Conservation (phyloP, 257 asterid species). For the Solanum chmielewskii region DNA sequence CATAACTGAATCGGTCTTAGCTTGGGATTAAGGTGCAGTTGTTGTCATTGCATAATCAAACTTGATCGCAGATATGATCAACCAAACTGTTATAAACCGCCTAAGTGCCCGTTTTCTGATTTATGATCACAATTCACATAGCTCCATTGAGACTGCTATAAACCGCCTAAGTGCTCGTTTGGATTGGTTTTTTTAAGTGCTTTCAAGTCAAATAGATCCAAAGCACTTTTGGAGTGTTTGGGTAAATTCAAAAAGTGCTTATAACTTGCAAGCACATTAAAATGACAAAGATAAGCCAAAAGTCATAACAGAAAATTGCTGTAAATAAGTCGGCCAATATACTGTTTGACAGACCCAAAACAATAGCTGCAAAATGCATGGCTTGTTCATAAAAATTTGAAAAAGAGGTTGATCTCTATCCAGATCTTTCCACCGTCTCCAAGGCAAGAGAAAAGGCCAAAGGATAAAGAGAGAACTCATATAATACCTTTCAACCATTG, state of each 20-base stretch:
- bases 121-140: not conserved
- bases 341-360: not conserved
- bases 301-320: not conserved
- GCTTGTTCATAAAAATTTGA: not conserved
- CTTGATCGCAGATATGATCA: not conserved
- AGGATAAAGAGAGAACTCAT: not conserved
- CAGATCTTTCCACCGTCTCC: not conserved
- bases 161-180: not conserved
- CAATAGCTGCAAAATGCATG: not conserved
- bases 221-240: not conserved
- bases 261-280: not conserved
- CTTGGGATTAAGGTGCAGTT: not conserved
- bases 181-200: not conserved
- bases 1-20: not conserved
- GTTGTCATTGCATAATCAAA: not conserved
- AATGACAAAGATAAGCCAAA: not conserved
- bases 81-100: not conserved
- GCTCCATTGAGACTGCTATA: not conserved
- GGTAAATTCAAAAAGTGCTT: not conserved
- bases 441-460: not conserved
- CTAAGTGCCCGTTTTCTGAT: not conserved
- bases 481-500: slow-evolving; percentile 85
- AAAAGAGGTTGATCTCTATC: not conserved
- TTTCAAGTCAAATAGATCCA: not conserved
- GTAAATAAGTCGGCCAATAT: not conserved